Percentiles rank a stretch among this genome's conserved stretches.
phyloP scores from a whole-genome alignment of 1,139 yeast species.

The Yamadazyma buinensis region DNA sequence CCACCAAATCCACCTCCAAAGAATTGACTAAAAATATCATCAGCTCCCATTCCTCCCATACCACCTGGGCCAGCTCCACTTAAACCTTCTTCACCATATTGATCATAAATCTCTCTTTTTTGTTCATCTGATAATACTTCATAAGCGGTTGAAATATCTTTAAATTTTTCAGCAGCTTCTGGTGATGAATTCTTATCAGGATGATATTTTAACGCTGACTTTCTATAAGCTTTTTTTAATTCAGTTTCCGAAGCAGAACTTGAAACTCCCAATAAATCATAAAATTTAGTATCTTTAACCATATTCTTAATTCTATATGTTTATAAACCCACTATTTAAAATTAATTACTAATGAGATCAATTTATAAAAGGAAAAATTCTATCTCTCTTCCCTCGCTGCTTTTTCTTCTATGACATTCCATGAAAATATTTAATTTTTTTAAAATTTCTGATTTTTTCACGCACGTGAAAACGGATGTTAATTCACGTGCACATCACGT shows the following conservation, averaged over 20 bases:
- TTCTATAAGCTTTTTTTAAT: constrained; percentile 93
- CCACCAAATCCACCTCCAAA: constrained; percentile 66
- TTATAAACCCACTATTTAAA: too few relatives aligned
- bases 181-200: constrained; percentile 82
- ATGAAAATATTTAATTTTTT: not conserved
- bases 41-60: constrained; percentile 75
- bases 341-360: not conserved
- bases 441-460: too few relatives aligned
- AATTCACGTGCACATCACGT: too few relatives aligned
- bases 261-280: constrained; percentile 80
- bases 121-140: constrained; percentile 83
- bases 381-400: too few relatives aligned
- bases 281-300: constrained; percentile 89
- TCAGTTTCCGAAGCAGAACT: constrained; percentile 77
- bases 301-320: constrained; percentile 27
- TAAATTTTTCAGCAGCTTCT: constrained; percentile 95
- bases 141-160: constrained; percentile 87
- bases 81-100: constrained; percentile 90
- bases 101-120: constrained; percentile 86
- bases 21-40: constrained; percentile 89
- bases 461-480: too few relatives aligned
- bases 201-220: constrained; percentile 87
- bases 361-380: not conserved
- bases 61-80: constrained; percentile 69
- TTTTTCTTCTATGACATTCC: constrained; percentile 7